Percentiles rank a stretch among this genome's conserved stretches.
These are phyloP conservation scores for Bombardia bombarda DNA, from an alignment of 495 filamentous ascomycete species.

Conservation along the genomic window DNA sequence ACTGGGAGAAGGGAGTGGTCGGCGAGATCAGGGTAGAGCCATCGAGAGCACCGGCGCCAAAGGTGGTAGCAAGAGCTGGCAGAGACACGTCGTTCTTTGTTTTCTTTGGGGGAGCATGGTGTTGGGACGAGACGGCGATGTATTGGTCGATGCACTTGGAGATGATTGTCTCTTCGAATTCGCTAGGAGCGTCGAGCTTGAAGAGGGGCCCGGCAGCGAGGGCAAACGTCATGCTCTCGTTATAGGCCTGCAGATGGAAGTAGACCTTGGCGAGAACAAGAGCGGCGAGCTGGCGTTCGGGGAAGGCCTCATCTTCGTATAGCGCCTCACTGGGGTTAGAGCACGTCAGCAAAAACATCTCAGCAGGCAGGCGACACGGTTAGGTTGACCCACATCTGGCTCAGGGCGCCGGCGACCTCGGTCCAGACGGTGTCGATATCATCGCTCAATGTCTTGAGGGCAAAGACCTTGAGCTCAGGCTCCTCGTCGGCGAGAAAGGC, in stretches of 20 bases:
- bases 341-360: constrained; percentile 11
- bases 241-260: constrained; percentile 97
- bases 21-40: constrained; percentile 68
- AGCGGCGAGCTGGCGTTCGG: constrained; percentile 88
- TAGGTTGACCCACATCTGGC: constrained; percentile 74
- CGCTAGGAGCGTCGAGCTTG: constrained; percentile 80
- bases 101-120: constrained; percentile 45
- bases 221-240: constrained; percentile 98
- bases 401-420: constrained; percentile 84
- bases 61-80: constrained; percentile 66
- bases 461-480: constrained; percentile 84
- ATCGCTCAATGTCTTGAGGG: constrained; percentile 86
- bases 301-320: constrained; percentile 92
- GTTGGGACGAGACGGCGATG: constrained; percentile 72
- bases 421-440: constrained; percentile 96
- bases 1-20: constrained; percentile 90
- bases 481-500: constrained; percentile 95
- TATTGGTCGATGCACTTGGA: constrained; percentile 98
- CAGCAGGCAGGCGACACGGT: too few species aligned
- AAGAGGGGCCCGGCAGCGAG: constrained; percentile 93
- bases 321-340: constrained; percentile 67
- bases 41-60: constrained; percentile 54
- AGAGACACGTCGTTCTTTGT: constrained; percentile 43
- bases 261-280: constrained; percentile 96
- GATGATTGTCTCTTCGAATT: constrained; percentile 99